Percentiles rank a stretch among this genome's conserved stretches.
Evolutionary conservation across 208 protist species (phyloP).

Genomic region (Trypanosoma cruzi): DNA sequence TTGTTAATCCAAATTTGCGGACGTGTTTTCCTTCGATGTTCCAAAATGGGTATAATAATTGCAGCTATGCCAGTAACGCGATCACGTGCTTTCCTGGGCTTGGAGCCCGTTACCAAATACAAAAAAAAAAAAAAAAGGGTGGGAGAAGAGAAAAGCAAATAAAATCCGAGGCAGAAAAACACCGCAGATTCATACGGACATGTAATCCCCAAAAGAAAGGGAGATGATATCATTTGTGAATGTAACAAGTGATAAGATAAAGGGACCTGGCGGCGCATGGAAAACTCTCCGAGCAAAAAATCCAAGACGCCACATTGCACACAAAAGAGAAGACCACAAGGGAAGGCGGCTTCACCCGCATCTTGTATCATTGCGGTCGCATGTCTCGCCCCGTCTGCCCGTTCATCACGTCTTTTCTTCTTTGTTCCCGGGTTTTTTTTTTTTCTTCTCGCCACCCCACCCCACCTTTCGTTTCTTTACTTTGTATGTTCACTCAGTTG

Average conservation of each 20-base stretch:
- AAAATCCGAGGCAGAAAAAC: not conserved
- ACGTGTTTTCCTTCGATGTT: not conserved
- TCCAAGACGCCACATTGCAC: too few relatives aligned
- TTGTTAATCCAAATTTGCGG: not conserved
- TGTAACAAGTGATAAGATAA: too few relatives aligned
- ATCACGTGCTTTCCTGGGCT: not conserved
- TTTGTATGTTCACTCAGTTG: not conserved
- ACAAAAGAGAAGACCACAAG: not conserved
- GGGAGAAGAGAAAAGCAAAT: not conserved
- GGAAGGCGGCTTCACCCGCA: not conserved
- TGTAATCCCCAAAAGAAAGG: too few relatives aligned
- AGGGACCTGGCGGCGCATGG: not conserved
- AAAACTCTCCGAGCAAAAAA: too few relatives aligned
- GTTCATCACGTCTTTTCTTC: not conserved
- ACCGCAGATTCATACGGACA: too few relatives aligned
- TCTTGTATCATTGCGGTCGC: not conserved
- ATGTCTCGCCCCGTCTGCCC: not conserved
- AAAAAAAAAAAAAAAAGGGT: not conserved
- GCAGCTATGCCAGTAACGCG: not conserved
- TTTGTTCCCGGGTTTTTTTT: not conserved
- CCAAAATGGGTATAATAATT: not conserved
- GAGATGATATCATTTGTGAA: too few relatives aligned
- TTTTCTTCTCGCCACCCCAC: not conserved
- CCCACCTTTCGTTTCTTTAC: not conserved
- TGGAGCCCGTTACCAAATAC: too few relatives aligned